Conservation (phyloP, 108 stramenopile species). For the Skeletonema costatum region DNA sequence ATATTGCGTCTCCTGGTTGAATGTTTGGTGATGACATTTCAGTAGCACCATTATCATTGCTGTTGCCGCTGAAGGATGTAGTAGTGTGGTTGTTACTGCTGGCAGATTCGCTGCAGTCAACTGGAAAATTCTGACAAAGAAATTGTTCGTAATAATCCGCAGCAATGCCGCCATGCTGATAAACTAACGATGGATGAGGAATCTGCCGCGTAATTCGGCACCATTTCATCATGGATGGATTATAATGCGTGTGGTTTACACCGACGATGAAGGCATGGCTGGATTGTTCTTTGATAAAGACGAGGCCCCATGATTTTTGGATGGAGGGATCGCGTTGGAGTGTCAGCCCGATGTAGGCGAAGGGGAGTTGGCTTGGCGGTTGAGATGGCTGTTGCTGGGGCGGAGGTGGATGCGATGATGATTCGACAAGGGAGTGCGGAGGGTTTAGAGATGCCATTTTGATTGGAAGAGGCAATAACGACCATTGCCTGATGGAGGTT, state of each 20-base stretch:
- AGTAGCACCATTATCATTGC: background rate
- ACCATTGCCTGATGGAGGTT: no score
- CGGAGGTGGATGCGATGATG: no score
- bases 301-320: slow-evolving; percentile 31
- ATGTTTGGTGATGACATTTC: slow-evolving; percentile 1
- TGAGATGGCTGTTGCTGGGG: no score
- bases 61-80: no score
- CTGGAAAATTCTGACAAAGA: slow-evolving; percentile 12
- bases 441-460: background rate
- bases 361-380: background rate
- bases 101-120: background rate
- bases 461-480: background rate
- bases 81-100: background rate
- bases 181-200: slow-evolving; percentile 24
- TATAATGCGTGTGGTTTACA: background rate
- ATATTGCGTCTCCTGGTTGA: slow-evolving; percentile 40
- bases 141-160: slow-evolving; percentile 9
- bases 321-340: slow-evolving; percentile 11
- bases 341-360: slow-evolving; percentile 24
- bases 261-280: slow-evolving; percentile 29
- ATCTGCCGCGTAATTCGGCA: slow-evolving; percentile 15
- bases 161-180: background rate
- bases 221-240: slow-evolving; percentile 15
- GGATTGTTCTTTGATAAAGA: slow-evolving; percentile 22
- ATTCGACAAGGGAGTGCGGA: background rate